Evolutionary conservation across 2,329 filamentous ascomycete species (phyloP).

Genomic region (Alternaria sp.): DNA sequence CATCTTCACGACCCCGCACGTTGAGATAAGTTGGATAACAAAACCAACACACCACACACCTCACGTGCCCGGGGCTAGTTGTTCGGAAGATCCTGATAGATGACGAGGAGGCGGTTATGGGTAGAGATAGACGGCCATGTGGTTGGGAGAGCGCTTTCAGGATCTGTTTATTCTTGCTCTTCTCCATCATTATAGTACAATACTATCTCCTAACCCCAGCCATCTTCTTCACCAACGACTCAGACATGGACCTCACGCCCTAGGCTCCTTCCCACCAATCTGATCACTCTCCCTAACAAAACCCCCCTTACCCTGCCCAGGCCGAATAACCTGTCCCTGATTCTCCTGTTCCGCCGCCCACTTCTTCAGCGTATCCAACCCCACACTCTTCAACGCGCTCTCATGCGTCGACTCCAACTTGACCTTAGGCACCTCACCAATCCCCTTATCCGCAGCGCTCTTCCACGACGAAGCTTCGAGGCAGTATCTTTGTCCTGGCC

Average conservation of each 20-base stretch:
- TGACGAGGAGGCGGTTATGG: not conserved
- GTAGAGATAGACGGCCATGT: not conserved
- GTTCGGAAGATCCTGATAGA: not conserved
- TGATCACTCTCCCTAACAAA: conserved; percentile 25
- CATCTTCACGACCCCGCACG: too few species aligned
- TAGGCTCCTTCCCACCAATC: conserved; percentile 37
- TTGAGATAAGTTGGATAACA: too few species aligned
- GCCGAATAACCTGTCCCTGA: conserved; percentile 10
- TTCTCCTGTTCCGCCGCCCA: conserved; percentile 52
- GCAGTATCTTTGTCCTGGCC: conserved; percentile 65
- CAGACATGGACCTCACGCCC: conserved; percentile 9
- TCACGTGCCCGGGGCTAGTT: not conserved
- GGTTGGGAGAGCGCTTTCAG: not conserved
- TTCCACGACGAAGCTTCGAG: conserved; percentile 64
- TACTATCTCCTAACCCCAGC: not conserved
- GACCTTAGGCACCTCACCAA: conserved; percentile 48
- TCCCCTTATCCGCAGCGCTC: conserved; percentile 44
- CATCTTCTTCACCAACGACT: not conserved
- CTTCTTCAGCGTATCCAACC: conserved; percentile 55
- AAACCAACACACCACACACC: too few species aligned
- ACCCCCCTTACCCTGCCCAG: conserved; percentile 10
- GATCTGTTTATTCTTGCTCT: not conserved
- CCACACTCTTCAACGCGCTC: conserved; percentile 56
- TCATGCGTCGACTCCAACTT: conserved; percentile 60
- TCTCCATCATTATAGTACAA: not conserved